These are phyloP conservation scores for Aspergillus quadricinctus DNA, from an alignment of 2,329 filamentous ascomycete species.

Conservation along the genomic window DNA sequence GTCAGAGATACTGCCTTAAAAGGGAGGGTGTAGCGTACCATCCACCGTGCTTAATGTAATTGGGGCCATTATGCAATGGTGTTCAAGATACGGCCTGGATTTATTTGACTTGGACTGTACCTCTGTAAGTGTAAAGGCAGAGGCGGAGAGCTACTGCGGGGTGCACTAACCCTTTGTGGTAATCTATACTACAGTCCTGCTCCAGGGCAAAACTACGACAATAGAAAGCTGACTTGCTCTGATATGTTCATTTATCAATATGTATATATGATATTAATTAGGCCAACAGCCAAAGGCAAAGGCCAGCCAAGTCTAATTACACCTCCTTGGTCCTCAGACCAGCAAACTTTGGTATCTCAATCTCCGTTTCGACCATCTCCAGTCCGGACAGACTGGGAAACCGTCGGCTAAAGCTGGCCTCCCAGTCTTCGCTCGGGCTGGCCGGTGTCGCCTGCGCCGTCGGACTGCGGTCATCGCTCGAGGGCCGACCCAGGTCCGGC, in stretches of 20 bases:
- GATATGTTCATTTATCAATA: not conserved
- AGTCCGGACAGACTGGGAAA: constrained; percentile 81
- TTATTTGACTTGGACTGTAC: not conserved
- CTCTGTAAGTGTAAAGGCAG: constrained; percentile 1
- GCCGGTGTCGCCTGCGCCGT: constrained; percentile 22
- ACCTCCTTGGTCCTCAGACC: constrained; percentile 42
- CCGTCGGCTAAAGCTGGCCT: constrained; percentile 71
- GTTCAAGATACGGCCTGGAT: not conserved
- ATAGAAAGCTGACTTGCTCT: not conserved
- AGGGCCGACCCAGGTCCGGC: constrained; percentile 13
- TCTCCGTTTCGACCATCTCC: constrained; percentile 79
- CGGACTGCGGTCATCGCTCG: constrained; percentile 22
- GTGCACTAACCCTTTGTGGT: constrained; percentile 9
- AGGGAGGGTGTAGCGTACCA: constrained; percentile 17
- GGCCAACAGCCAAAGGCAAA: not conserved
- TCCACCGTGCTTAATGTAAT: constrained; percentile 32
- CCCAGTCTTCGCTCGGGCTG: constrained; percentile 55
- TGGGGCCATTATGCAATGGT: constrained; percentile 28
- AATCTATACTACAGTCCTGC: not conserved
- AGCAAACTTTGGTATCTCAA: constrained; percentile 37
- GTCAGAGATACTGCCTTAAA: not conserved
- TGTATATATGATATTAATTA: constrained; percentile 7
- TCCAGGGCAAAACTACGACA: not conserved
- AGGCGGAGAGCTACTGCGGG: not conserved
- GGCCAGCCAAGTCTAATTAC: constrained; percentile 17